These are phyloP conservation scores for Cercospora zeina DNA, from an alignment of 2,329 filamentous ascomycete genomes.

Conservation along the genomic window DNA sequence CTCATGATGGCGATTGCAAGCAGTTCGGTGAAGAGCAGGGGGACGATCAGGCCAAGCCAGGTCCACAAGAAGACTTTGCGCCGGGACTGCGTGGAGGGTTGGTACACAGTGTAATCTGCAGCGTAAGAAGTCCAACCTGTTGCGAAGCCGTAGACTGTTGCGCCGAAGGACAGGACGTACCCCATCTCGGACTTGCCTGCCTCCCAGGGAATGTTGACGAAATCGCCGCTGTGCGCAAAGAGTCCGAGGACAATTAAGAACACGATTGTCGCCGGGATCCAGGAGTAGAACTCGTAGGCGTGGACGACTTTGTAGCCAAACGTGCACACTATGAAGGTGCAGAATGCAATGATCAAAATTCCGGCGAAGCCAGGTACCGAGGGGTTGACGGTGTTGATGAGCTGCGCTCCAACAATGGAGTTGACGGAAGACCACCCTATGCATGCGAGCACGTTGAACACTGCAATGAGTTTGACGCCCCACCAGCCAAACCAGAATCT, in stretches of 20 bases:
- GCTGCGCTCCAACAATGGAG: slow-evolving; percentile 74
- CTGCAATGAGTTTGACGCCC: slow-evolving; percentile 53
- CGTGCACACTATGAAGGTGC: slow-evolving; percentile 68
- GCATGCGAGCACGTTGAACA: slow-evolving; percentile 70
- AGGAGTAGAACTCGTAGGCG: slow-evolving; percentile 72
- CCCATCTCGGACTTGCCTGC: slow-evolving; percentile 61
- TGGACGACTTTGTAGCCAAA: slow-evolving; percentile 78
- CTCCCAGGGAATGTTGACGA: slow-evolving; percentile 62
- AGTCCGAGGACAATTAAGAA: slow-evolving; percentile 70
- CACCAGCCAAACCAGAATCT: slow-evolving; percentile 69
- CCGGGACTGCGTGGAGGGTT: slow-evolving; percentile 62
- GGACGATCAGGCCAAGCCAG: slow-evolving; percentile 67
- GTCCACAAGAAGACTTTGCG: slow-evolving; percentile 68
- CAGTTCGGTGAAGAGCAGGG: slow-evolving; percentile 72
- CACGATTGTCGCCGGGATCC: slow-evolving; percentile 71
- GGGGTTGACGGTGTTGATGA: slow-evolving; percentile 71
- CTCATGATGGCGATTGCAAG: slow-evolving; percentile 70
- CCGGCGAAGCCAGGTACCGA: slow-evolving; percentile 71
- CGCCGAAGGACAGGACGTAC: slow-evolving; percentile 63
- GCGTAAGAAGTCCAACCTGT: slow-evolving; percentile 74
- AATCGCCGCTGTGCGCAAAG: slow-evolving; percentile 67
- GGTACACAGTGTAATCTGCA: slow-evolving; percentile 79
- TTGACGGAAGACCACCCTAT: slow-evolving; percentile 77
- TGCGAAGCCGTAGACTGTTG: slow-evolving; percentile 67
- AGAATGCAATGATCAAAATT: slow-evolving; percentile 69